Base-by-base conservation (phyloP, 73 alveolate species). In the Stentor coeruleus region DNA sequence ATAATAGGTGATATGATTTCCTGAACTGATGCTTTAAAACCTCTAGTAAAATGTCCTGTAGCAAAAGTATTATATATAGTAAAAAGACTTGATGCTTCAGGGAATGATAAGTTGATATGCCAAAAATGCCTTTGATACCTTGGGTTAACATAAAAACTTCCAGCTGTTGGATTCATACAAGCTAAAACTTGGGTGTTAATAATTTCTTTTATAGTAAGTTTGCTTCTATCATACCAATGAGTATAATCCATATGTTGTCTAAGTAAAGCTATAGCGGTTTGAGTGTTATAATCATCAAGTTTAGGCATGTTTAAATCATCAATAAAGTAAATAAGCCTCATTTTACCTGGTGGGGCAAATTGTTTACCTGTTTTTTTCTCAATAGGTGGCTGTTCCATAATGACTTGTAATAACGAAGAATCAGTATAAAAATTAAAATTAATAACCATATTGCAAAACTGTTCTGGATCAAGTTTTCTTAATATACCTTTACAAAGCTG, bases 111-210 rank as follows among this genome's bases (percentile, higher is more conserved):
- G 28, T 99, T 93, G 59, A 97, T 93, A 84, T 94, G 90, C 99
- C 99, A 97, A 99, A 98, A 98, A 77, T 98, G 99, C 81, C 99
- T 92, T 90, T 98, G 98, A 82, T 94, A 94, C 39, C 99, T 89
- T 59, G 99, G 99, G 90, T 97, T 97, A 66, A 98, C 98, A 55
- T 88, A 93, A 95, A 98, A 98, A 82, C 99, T 93, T 84, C 99
- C 99, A 59, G 99, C 99, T 1, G 99, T 94, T 49, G 99, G 99
- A 87, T 98, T 98, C 99, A 98, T 98, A 86, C 98, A 95, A 39
- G 99, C 99, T 11, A 93, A 91, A 83, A 94, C 93, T 91, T 96
- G 97, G 59, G 99, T 96, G 96, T 97, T 97, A 85, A 95, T 96
- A 87, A 98, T 97, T 87, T 97, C 99, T 94, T 97, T 98, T 81